Base-by-base conservation (phyloP, 192 early-diverging fungal species). In the Backusella morwellensis region DNA sequence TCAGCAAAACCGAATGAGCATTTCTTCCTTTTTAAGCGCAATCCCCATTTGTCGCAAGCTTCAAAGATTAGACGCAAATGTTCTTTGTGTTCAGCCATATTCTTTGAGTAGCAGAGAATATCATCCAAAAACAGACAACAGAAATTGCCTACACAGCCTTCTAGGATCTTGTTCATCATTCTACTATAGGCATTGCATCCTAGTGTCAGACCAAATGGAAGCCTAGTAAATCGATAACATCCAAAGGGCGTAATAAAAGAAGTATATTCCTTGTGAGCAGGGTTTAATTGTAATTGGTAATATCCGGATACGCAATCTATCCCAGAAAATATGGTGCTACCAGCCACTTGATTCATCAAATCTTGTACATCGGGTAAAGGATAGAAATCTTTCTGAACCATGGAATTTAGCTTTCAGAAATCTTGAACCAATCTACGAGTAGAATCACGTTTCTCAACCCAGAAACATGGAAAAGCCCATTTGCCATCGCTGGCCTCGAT, bases 131-230 rank as follows among this genome's bases (percentile, higher is more conserved):
- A 84, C 0, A 86, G 3, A 74, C 36, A 0, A 70, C 73, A 34
- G 26, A 59, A 77, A 0, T 44, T 41, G 1, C 68, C 40, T 4
- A 83, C 54, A 0, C 44, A 32, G 0, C 35, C 42, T 7, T 11
- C 17, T 21, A 82, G 35, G 1, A 76, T 14, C 0, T 4, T 36
- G 15, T 72, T 34, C 79, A 80, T 76, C 42, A 63, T 59, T 0
- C 68, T 26, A 19, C 85, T 83, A 72, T 92, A 92, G 0, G 85
- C 85, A 0, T 89, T 89, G 0, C 89, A 90, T 0, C 86, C 88
- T 70, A 90, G 91, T 23, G 82, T 84, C 0, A 94, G 68, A 0
- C 90, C 92, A 73, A 91, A 90, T 1, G 90, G 91, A 63, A 93
- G 75, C 9, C 91, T 85, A 0, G 72, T 36, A 66, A 83, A 91